Percentiles rank a stretch among this genome's conserved stretches.
Conservation (phyloP, 306 rosid genomes). For the Casuarina glauca region DNA sequence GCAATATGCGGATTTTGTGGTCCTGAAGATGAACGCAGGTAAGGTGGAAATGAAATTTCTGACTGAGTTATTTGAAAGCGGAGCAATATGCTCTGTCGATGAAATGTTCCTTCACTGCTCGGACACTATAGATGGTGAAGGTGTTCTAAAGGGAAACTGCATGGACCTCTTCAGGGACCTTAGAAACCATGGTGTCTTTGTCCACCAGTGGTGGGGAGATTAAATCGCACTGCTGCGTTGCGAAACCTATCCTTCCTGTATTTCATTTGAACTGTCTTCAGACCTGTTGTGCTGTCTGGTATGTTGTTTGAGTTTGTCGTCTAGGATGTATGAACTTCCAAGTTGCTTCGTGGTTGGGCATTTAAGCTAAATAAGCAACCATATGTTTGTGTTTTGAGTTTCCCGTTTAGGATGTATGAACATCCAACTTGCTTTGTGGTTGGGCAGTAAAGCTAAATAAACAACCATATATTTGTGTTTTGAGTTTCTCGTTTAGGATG, state of each 20-base stretch:
- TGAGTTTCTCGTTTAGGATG: not conserved
- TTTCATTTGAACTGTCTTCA: no score
- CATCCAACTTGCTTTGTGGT: slow-evolving; percentile 25
- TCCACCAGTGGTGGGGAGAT: slow-evolving; percentile 88
- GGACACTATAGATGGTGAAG: slow-evolving; percentile 36
- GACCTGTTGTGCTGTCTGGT: not conserved
- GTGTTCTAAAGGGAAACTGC: slow-evolving; percentile 43
- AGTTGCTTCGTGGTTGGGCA: slow-evolving; percentile 53
- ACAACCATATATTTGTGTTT: slow-evolving; percentile 37
- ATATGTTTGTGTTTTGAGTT: not conserved
- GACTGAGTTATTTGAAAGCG: slow-evolving; percentile 57
- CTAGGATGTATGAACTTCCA: slow-evolving; percentile 20
- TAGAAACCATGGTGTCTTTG: slow-evolving; percentile 73
- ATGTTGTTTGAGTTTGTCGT: slow-evolving; percentile 2
- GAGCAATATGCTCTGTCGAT: slow-evolving; percentile 72
- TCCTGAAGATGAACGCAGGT: slow-evolving; percentile 83
- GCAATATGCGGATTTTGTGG: slow-evolving; percentile 65
- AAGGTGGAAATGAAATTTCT: slow-evolving; percentile 65
- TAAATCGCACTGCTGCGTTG: slow-evolving; percentile 16
- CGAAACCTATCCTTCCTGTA: slow-evolving; percentile 31
- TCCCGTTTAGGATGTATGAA: not conserved
- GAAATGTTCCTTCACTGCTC: slow-evolving; percentile 80
- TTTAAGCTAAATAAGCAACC: slow-evolving; percentile 55
- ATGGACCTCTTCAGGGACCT: slow-evolving; percentile 65
- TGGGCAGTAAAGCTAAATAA: slow-evolving; percentile 51